Evolutionary conservation across 1,139 yeast genomes (phyloP), one percentile per base, ranked within the genome.

Genomic region (Taphrina deformans): DNA sequence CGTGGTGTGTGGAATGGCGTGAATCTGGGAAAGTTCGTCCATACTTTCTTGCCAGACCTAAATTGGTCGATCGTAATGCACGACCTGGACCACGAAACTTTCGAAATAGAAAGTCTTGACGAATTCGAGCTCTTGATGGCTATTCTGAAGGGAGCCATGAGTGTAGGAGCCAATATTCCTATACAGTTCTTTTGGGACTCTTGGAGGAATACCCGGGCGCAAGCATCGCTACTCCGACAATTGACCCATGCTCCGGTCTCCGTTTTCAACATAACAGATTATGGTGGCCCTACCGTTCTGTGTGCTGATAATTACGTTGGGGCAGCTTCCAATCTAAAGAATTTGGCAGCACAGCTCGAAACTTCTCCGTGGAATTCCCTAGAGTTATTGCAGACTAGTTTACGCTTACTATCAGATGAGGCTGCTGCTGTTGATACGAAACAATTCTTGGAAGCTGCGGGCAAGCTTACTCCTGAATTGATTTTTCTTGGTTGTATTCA

Each of bases 381-480:
- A 14, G 72, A 71, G 31, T 66, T 76, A 10, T 69, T 76, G 51
- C 72, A 71, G 29, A 67, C 73, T 26, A 70, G 73, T n/a, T 67
- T 75, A 21, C 73, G 73, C 27, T 59, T 67, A 18, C 73, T 76
- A 7, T 70, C 75, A 27, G 69, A 72, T 55, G 71, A 74, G 23
- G 77, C 74, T 33, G 73, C 72, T 3, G 70, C 70, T 6, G 18
- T 29, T 2, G 71, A 69, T 10, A 73, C 76, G 14, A 71, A 72
- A 56, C 65, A 71, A 3, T 71, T 75, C 62, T 66, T 76, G 51
- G 79, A 76, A 65, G 67, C 67, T 2, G 72, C 73, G 41, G 77
- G 76, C 21, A 76, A 76, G 65, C 55, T 71, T 12, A 69, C 73
- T 21, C 78, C 79, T 1, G 79, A 76, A 67, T 72, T 77, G 23